These are phyloP conservation scores for Albizia julibrissin DNA, from an alignment of 306 rosid species.

Conservation along the genomic window DNA sequence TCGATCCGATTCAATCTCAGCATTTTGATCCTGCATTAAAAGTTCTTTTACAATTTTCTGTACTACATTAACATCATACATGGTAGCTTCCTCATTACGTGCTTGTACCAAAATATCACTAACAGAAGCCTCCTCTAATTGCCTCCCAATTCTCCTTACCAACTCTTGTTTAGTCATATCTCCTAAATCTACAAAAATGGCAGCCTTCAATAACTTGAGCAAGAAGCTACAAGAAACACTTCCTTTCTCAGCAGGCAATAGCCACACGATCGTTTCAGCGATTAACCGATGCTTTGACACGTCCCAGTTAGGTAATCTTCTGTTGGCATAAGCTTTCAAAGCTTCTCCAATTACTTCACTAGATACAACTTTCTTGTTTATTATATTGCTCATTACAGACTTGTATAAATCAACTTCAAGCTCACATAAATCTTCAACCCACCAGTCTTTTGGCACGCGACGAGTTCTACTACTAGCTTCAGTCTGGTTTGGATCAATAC, in stretches of 20 bases:
- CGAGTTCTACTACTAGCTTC: conserved; percentile 52
- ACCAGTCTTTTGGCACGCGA: conserved; percentile 88
- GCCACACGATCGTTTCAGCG: conserved; percentile 67
- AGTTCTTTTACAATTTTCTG: conserved; percentile 70
- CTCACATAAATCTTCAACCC: conserved; percentile 95
- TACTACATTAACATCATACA: conserved; percentile 64
- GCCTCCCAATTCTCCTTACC: conserved; percentile 75
- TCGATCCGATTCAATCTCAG: conserved; percentile 57
- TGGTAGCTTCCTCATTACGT: conserved; percentile 57
- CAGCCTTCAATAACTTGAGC: conserved; percentile 74
- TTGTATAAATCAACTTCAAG: conserved; percentile 82
- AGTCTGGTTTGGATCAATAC: conserved; percentile 57
- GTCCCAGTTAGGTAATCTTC: conserved; percentile 73
- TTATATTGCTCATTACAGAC: conserved; percentile 59
- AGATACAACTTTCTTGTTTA: conserved; percentile 49
- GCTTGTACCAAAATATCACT: conserved; percentile 69
- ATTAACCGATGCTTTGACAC: conserved; percentile 49
- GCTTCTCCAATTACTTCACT: conserved; percentile 87
- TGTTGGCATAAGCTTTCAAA: conserved; percentile 80
- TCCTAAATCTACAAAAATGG: conserved; percentile 58
- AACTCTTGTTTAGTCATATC: conserved; percentile 62
- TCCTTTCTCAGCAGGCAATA: conserved; percentile 81
- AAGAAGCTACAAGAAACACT: conserved; percentile 81
- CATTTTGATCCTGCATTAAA: conserved; percentile 54
- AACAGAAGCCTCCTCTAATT: conserved; percentile 88